Conservation (phyloP, 2,329 filamentous ascomycete genomes). For the Aspergillus novoparasiticus region DNA sequence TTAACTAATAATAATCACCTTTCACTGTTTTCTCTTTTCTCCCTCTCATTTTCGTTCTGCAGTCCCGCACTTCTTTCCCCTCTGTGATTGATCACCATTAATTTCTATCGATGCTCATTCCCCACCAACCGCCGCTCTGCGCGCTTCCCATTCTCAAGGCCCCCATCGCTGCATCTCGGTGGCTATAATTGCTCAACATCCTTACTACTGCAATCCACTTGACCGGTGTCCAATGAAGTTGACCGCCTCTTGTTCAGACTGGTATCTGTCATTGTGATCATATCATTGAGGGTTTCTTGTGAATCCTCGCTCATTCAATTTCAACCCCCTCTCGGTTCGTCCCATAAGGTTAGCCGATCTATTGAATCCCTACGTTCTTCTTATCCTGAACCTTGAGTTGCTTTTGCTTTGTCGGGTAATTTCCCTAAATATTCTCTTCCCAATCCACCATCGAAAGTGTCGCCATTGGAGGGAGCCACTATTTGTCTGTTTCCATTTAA, state of each 20-base stretch:
- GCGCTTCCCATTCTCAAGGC: background rate
- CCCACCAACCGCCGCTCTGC: background rate
- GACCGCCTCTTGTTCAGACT: conserved; percentile 12
- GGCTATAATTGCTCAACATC: conserved; percentile 1
- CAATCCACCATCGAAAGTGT: background rate
- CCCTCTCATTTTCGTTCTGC: background rate
- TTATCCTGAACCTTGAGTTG: background rate
- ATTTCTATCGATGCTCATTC: background rate
- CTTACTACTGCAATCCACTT: conserved; percentile 14
- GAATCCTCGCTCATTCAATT: background rate
- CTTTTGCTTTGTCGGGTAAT: background rate
- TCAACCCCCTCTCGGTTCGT: conserved; percentile 11
- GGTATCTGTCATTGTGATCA: background rate
- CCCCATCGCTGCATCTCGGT: background rate
- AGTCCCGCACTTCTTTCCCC: background rate
- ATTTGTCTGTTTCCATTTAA: conserved; percentile 4
- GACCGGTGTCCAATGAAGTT: conserved; percentile 17
- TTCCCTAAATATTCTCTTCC: background rate
- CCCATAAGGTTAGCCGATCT: conserved; percentile 10
- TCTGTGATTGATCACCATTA: background rate
- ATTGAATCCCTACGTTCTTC: background rate
- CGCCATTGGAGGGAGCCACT: background rate
- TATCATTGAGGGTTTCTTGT: background rate
- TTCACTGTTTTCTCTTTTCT: background rate
- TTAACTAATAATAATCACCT: background rate